phyloP scores from a whole-genome alignment of 306 rosid genomes.

The Vigna radiata region DNA sequence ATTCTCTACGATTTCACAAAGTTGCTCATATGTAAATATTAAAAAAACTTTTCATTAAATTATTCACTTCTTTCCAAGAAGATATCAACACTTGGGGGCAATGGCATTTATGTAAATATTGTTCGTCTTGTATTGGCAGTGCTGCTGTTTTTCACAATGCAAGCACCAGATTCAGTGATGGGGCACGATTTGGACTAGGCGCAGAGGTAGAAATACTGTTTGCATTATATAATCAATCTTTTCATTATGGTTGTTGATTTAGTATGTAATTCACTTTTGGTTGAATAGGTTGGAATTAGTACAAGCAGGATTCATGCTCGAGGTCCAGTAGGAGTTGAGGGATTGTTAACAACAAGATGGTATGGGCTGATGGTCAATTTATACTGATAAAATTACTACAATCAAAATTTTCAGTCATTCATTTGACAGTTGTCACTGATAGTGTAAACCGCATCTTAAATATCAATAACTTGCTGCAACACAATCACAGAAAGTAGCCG shows the following conservation, averaged over 20 bases:
- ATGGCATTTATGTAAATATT: conserved; percentile 13
- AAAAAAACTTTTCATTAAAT: neutral
- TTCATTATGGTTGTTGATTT: conserved; percentile 25
- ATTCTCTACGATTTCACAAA: conserved; percentile 9
- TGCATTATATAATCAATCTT: neutral
- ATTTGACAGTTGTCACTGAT: neutral
- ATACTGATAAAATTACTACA: neutral
- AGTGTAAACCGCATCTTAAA: conserved; percentile 1
- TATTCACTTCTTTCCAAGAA: neutral
- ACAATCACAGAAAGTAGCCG: conserved; percentile 6
- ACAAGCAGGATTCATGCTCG: conserved; percentile 98
- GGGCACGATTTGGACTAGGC: conserved; percentile 96
- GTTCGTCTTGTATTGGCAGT: conserved; percentile 59
- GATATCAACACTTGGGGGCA: neutral
- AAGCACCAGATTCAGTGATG: conserved; percentile 95
- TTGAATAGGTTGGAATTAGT: conserved; percentile 88
- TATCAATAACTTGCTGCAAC: conserved; percentile 11
- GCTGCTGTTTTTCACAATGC: conserved; percentile 99
- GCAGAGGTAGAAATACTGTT: conserved; percentile 77
- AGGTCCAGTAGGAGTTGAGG: conserved; percentile 99
- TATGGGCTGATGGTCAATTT: conserved; percentile 46
- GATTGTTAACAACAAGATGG: conserved; percentile 95
- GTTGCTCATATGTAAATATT: conserved; percentile 19
- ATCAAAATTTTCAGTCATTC: neutral
- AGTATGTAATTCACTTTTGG: neutral